Conservation (phyloP, 2,329 filamentous ascomycete genomes). For the Neonectria faginata region DNA sequence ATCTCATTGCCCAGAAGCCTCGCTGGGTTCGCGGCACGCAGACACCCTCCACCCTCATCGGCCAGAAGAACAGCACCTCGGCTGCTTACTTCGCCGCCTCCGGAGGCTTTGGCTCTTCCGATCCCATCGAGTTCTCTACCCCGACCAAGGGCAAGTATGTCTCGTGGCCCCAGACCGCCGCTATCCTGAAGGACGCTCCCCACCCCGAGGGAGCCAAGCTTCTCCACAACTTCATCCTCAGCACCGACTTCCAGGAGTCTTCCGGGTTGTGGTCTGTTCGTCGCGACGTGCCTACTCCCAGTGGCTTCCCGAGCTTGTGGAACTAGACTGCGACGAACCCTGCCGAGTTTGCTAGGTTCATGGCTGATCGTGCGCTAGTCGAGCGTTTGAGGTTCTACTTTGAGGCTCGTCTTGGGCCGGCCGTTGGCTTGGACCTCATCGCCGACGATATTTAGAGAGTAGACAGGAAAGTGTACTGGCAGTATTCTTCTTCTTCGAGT, state of each 20-base stretch:
- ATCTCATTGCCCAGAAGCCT: conserved; percentile 60
- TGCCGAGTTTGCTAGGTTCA: conserved; percentile 54
- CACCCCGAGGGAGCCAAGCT: conserved; percentile 64
- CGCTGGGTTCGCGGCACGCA: conserved; percentile 64
- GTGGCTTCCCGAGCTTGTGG: conserved; percentile 40
- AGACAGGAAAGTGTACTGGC: not conserved
- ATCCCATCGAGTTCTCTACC: conserved; percentile 42
- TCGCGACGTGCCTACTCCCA: conserved; percentile 48
- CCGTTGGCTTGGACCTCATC: conserved; percentile 56
- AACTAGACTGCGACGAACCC: conserved; percentile 49
- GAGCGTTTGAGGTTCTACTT: conserved; percentile 57
- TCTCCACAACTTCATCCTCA: conserved; percentile 60
- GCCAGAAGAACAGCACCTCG: conserved; percentile 43
- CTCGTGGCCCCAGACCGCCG: conserved; percentile 61
- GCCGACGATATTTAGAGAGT: conserved; percentile 41
- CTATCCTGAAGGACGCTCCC: conserved; percentile 61
- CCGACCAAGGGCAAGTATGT: conserved; percentile 57
- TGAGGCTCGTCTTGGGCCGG: conserved; percentile 55
- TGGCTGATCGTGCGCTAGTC: conserved; percentile 55
- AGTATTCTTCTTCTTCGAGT: not conserved
- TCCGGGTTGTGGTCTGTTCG: conserved; percentile 50
- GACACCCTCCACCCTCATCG: conserved; percentile 55
- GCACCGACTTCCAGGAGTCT: conserved; percentile 52
- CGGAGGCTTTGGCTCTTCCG: conserved; percentile 31
- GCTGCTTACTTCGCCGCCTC: conserved; percentile 52